phyloP scores from a whole-genome alignment of 2,329 filamentous ascomycete genomes.

The Botryotinia globosa region DNA sequence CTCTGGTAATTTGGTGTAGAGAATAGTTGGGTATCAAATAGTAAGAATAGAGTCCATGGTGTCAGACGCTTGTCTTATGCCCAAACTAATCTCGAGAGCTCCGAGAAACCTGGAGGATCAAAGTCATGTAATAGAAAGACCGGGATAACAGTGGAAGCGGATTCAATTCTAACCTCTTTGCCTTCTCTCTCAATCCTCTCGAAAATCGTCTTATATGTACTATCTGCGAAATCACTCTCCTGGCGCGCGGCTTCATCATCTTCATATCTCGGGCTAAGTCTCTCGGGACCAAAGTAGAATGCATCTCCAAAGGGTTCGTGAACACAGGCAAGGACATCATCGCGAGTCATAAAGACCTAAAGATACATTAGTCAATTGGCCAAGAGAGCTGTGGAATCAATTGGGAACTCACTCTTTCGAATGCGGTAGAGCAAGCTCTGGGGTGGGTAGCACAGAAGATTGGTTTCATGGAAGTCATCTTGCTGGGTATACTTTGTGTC shows the following conservation, averaged over 20 bases:
- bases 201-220: slow-evolving; percentile 75
- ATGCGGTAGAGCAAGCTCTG: slow-evolving; percentile 91
- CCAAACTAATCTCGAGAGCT: background rate
- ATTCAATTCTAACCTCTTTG: slow-evolving; percentile 51
- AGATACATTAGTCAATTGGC: slow-evolving; percentile 18
- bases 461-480: slow-evolving; percentile 68
- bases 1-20: background rate
- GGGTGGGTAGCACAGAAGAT: slow-evolving; percentile 95
- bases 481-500: slow-evolving; percentile 29
- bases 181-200: slow-evolving; percentile 69
- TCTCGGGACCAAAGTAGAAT: slow-evolving; percentile 93
- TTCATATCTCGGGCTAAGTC: slow-evolving; percentile 75
- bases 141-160: slow-evolving; percentile 16
- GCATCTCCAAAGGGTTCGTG: slow-evolving; percentile 97
- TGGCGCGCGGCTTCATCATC: slow-evolving; percentile 56
- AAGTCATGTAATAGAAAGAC: background rate
- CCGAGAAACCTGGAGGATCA: background rate
- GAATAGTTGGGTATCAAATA: background rate
- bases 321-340: slow-evolving; percentile 74
- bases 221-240: slow-evolving; percentile 63
- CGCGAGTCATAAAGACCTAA: slow-evolving; percentile 94
- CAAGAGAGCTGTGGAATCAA: background rate
- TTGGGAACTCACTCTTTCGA: slow-evolving; percentile 69
- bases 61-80: slow-evolving; percentile 14
- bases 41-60: background rate